These are phyloP conservation scores for Yamadazyma trypodendri DNA, from an alignment of 1,139 yeast species.

Conservation along the genomic window DNA sequence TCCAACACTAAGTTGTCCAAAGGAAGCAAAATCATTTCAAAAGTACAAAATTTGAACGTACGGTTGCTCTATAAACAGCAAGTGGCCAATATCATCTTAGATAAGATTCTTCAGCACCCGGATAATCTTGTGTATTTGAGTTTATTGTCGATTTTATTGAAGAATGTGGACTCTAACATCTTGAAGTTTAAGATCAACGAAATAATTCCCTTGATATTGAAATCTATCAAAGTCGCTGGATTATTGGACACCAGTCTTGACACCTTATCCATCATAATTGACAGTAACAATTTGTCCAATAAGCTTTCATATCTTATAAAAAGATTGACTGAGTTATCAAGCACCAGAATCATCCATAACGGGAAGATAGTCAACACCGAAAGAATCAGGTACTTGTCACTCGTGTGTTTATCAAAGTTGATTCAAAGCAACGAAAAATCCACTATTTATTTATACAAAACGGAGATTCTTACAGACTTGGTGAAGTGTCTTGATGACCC, in stretches of 20 bases:
- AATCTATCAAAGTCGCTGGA: slow-evolving; percentile 51
- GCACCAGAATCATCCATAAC: slow-evolving; percentile 20
- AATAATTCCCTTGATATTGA: slow-evolving; percentile 69
- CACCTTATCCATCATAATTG: slow-evolving; percentile 48
- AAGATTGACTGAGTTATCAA: slow-evolving; percentile 42
- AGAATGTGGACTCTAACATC: slow-evolving; percentile 55
- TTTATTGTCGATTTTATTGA: slow-evolving; percentile 66
- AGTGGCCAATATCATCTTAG: slow-evolving; percentile 59
- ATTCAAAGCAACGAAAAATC: slow-evolving; percentile 39
- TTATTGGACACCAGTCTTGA: slow-evolving; percentile 62
- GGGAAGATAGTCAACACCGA: slow-evolving; percentile 28
- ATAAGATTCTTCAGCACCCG: slow-evolving; percentile 41
- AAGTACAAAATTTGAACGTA: slow-evolving; percentile 56
- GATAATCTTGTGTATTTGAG: slow-evolving; percentile 48
- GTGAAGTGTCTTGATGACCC: slow-evolving; percentile 66
- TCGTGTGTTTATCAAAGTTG: slow-evolving; percentile 54
- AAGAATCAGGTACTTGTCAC: slow-evolving; percentile 53
- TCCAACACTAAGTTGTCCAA: slow-evolving; percentile 38
- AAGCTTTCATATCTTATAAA: slow-evolving; percentile 61
- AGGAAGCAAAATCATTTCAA: slow-evolving; percentile 38
- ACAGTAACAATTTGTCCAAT: slow-evolving; percentile 11
- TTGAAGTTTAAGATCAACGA: slow-evolving; percentile 59
- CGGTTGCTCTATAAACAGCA: slow-evolving; percentile 76
- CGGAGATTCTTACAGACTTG: slow-evolving; percentile 48
- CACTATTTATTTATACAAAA: slow-evolving; percentile 51